phyloP scores from a whole-genome alignment of 2,329 filamentous ascomycete genomes.

The Aspergillus sp. region DNA sequence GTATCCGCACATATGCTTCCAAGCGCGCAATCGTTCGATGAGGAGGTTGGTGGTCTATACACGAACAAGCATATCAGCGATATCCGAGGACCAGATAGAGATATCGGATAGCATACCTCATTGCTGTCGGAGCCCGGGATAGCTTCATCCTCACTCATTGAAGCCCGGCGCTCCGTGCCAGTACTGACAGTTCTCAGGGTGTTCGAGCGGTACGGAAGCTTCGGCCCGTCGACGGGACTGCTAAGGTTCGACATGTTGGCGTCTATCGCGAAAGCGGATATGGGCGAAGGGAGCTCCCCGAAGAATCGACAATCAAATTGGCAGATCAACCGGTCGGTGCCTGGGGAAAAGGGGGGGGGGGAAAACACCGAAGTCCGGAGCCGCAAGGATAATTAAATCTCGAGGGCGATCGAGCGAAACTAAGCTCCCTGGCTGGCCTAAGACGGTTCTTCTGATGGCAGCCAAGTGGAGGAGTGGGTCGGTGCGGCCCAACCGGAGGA shows the following conservation, averaged over 20 bases:
- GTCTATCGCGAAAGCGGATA: background rate
- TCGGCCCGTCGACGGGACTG: constrained; percentile 33
- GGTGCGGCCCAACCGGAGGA: background rate
- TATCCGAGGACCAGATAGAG: background rate
- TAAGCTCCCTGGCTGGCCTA: background rate
- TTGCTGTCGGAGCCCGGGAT: constrained; percentile 48
- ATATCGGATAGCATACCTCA: constrained; percentile 36
- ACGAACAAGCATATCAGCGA: constrained; percentile 4
- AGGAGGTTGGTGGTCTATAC: constrained; percentile 76
- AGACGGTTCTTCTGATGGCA: constrained; percentile 4
- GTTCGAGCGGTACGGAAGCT: constrained; percentile 39
- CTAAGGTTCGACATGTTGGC: constrained; percentile 32
- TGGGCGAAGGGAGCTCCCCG: background rate
- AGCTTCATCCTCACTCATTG: constrained; percentile 46
- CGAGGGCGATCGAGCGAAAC: background rate
- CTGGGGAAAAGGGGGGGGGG: constrained; percentile 9
- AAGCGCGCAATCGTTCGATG: constrained; percentile 85
- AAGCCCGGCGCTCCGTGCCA: constrained; percentile 37
- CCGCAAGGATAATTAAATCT: background rate
- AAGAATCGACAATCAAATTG: background rate
- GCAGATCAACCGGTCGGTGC: background rate
- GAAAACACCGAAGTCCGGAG: background rate
- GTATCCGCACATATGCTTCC: constrained; percentile 92
- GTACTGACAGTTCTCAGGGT: constrained; percentile 37
- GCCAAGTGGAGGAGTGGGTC: constrained; percentile 16